A percentile compares a stretch with the other conserved stretches of the same genome.
These are phyloP conservation scores for Strigomonas culicis DNA, from an alignment of 208 protist species.

Conservation along the genomic window DNA sequence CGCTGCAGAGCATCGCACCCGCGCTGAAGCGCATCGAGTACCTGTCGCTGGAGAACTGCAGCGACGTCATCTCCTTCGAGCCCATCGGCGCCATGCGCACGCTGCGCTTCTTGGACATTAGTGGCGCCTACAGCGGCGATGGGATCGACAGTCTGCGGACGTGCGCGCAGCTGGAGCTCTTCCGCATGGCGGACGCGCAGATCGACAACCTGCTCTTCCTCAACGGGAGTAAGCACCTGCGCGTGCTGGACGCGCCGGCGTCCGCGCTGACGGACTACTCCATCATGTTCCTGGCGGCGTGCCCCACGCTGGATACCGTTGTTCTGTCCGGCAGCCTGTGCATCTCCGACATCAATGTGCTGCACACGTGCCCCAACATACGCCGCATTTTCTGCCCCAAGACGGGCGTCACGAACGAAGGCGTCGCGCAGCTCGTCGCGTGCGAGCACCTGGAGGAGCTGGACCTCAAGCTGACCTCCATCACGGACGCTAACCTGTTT, in stretches of 20 bases:
- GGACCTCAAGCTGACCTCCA: constrained; percentile 62
- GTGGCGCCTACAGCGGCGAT: constrained; percentile 42
- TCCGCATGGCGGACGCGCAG: constrained; percentile 57
- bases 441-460: constrained; percentile 70
- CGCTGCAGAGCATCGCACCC: constrained; percentile 47
- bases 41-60: constrained; percentile 63
- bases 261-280: constrained; percentile 53
- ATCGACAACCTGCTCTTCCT: constrained; percentile 65
- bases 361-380: constrained; percentile 68
- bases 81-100: constrained; percentile 38
- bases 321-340: constrained; percentile 62
- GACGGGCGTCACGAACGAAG: constrained; percentile 69
- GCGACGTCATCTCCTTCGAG: constrained; percentile 40
- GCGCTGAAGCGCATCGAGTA: constrained; percentile 50
- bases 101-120: constrained; percentile 76
- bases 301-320: constrained; percentile 63
- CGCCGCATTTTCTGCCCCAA: constrained; percentile 62
- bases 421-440: constrained; percentile 48
- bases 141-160: constrained; percentile 41
- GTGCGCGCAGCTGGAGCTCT: constrained; percentile 64
- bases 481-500: constrained; percentile 60
- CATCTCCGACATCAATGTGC: constrained; percentile 76
- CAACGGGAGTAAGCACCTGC: constrained; percentile 33
- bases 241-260: constrained; percentile 61
- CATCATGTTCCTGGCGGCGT: constrained; percentile 53